These are phyloP conservation scores for Myriosclerotinia scirpicola DNA, from an alignment of 2,329 filamentous ascomycete genomes.

Conservation along the genomic window DNA sequence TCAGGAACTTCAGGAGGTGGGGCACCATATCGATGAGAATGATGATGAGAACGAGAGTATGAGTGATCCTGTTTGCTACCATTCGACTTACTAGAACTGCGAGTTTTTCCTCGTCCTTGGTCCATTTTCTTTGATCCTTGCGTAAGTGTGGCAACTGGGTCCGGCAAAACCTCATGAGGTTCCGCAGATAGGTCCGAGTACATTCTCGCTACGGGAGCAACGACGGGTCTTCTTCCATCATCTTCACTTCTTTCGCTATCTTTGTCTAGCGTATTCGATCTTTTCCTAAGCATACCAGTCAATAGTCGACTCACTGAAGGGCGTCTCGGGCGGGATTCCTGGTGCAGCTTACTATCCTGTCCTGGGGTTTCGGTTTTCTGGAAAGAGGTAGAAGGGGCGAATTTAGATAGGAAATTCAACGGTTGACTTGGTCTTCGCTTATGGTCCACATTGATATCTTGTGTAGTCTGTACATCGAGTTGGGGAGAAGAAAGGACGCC, in stretches of 20 bases:
- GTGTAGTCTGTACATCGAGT: neutral
- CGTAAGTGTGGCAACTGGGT: neutral
- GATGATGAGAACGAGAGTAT: constrained; percentile 27
- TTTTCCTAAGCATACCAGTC: constrained; percentile 33
- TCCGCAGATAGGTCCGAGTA: constrained; percentile 33
- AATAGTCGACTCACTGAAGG: constrained; percentile 35
- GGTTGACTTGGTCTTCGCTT: constrained; percentile 21
- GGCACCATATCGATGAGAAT: constrained; percentile 24
- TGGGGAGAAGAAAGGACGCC: constrained; percentile 13
- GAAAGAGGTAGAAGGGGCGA: constrained; percentile 12
- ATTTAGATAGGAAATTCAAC: constrained; percentile 21
- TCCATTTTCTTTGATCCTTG: neutral
- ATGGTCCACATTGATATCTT: neutral
- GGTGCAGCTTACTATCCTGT: constrained; percentile 18
- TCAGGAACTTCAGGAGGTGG: constrained; percentile 28
- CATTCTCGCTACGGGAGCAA: constrained; percentile 31
- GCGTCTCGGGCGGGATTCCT: constrained; percentile 26
- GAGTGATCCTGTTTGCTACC: neutral
- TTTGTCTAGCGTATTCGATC: constrained; percentile 31
- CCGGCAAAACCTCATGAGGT: constrained; percentile 9
- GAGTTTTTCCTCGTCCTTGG: neutral
- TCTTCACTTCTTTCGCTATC: constrained; percentile 18
- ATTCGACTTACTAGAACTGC: neutral
- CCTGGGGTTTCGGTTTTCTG: constrained; percentile 16
- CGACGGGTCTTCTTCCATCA: neutral